These are phyloP conservation scores for Marasmius tenuissimus DNA, from an alignment of 1,284 basidiomycete species.

Conservation along the genomic window DNA sequence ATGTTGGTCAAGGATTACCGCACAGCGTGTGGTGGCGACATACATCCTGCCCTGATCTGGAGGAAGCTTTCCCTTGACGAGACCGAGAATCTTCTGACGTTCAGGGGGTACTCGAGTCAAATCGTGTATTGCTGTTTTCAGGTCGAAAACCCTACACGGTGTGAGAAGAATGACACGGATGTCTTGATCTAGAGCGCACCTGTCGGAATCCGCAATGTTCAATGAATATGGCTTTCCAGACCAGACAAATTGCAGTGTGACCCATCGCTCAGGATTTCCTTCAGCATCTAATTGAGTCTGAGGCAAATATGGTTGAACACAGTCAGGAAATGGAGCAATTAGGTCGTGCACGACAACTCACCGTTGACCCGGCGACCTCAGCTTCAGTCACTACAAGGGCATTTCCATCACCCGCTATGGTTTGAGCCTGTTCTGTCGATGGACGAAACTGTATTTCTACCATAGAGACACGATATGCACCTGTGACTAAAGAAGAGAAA, in stretches of 20 bases:
- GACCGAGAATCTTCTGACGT: constrained; percentile 86
- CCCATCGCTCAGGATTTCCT: constrained; percentile 44
- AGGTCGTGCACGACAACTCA: neutral
- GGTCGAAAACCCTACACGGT: constrained; percentile 58
- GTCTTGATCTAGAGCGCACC: constrained; percentile 36
- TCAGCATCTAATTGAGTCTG: constrained; percentile 11
- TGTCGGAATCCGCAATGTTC: constrained; percentile 70
- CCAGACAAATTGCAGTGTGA: constrained; percentile 66
- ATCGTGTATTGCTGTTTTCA: constrained; percentile 64
- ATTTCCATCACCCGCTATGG: neutral
- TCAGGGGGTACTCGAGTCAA: constrained; percentile 83
- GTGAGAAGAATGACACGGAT: constrained; percentile 1
- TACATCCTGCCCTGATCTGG: constrained; percentile 71
- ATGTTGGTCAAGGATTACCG: neutral
- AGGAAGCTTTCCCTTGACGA: constrained; percentile 84
- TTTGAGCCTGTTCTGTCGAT: neutral
- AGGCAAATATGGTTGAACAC: neutral
- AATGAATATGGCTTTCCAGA: constrained; percentile 56
- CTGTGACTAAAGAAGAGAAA: neutral
- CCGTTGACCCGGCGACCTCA: constrained; percentile 2
- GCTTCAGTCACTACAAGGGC: constrained; percentile 2
- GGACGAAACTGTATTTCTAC: neutral
- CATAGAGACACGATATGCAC: neutral
- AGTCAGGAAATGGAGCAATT: neutral
- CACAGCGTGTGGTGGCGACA: constrained; percentile 2